Evolutionary conservation across 305 asterid genomes (phyloP).

Genomic region (Coffea humblotiana): DNA sequence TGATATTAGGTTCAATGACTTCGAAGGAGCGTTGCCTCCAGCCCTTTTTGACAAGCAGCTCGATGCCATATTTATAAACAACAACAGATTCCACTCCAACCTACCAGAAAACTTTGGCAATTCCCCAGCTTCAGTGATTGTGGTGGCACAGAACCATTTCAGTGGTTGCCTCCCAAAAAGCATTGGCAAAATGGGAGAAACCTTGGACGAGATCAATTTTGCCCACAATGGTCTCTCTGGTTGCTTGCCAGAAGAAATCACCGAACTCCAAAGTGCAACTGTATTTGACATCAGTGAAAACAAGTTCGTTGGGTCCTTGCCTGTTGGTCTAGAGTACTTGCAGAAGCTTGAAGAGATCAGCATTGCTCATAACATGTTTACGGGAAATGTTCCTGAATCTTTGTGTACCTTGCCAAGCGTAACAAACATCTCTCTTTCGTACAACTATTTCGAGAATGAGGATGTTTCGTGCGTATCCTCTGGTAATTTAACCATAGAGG

Average conservation of each 20-base stretch:
- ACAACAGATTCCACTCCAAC: slow-evolving; percentile 29
- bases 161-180: slow-evolving; percentile 37
- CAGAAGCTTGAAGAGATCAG: slow-evolving; percentile 16
- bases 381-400: slow-evolving; percentile 29
- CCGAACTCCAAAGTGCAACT: slow-evolving; percentile 10
- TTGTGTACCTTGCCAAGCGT: slow-evolving; percentile 30
- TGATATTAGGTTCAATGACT: slow-evolving; percentile 81
- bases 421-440: slow-evolving; percentile 20
- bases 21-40: slow-evolving; percentile 75
- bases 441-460: slow-evolving; percentile 29
- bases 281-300: slow-evolving; percentile 34
- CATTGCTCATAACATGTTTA: slow-evolving; percentile 27
- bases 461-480: slow-evolving; percentile 43
- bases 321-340: slow-evolving; percentile 8
- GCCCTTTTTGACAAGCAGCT: slow-evolving; percentile 29
- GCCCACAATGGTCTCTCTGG: slow-evolving; percentile 32
- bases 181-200: slow-evolving; percentile 32
- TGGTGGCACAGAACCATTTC: slow-evolving; percentile 33
- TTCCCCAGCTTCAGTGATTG: slow-evolving; percentile 33
- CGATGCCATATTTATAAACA: slow-evolving; percentile 36
- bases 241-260: slow-evolving; percentile 36
- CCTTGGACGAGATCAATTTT: slow-evolving; percentile 31
- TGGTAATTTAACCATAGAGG: slow-evolving; percentile 31
- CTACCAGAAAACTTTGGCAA: slow-evolving; percentile 40
- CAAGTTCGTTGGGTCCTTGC: slow-evolving; percentile 30